A percentile compares a stretch with the other conserved stretches of the same genome.
Conservation (phyloP, 2,329 filamentous ascomycete genomes). For the Aspergillus viridinutans region DNA sequence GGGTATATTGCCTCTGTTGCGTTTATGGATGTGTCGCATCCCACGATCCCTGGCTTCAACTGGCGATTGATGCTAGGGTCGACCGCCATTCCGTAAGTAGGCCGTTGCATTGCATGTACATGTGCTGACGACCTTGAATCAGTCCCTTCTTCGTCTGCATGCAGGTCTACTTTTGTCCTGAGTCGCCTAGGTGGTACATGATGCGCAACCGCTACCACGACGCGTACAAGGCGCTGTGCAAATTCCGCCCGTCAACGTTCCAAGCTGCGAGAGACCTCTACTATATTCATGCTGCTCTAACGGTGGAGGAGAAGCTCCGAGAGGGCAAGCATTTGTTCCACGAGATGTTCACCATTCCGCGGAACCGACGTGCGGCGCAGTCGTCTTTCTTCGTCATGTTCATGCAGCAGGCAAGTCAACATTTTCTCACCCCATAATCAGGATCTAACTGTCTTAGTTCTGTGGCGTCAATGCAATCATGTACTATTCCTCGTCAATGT, state of each 20-base stretch:
- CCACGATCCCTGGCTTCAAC: slow-evolving; percentile 44
- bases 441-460: slow-evolving; percentile 24
- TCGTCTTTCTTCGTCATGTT: slow-evolving; percentile 62
- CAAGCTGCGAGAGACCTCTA: slow-evolving; percentile 55
- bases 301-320: slow-evolving; percentile 54
- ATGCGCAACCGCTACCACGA: slow-evolving; percentile 43
- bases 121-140: neutral
- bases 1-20: slow-evolving; percentile 49
- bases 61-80: slow-evolving; percentile 69
- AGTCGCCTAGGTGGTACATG: slow-evolving; percentile 50
- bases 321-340: slow-evolving; percentile 51
- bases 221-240: slow-evolving; percentile 48
- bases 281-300: slow-evolving; percentile 56
- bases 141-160: slow-evolving; percentile 48
- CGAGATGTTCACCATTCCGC: slow-evolving; percentile 58
- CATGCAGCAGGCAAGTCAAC: slow-evolving; percentile 50
- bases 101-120: slow-evolving; percentile 26
- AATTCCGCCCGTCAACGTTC: slow-evolving; percentile 47
- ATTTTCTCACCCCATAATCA: neutral
- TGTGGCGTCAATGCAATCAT: slow-evolving; percentile 56
- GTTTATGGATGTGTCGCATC: slow-evolving; percentile 34
- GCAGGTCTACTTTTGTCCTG: slow-evolving; percentile 63
- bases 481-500: slow-evolving; percentile 61
- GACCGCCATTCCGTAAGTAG: slow-evolving; percentile 52
- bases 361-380: slow-evolving; percentile 58